phyloP scores from a whole-genome alignment of 2,329 filamentous ascomycete genomes.

The Paracoccidioides brasiliensis region DNA sequence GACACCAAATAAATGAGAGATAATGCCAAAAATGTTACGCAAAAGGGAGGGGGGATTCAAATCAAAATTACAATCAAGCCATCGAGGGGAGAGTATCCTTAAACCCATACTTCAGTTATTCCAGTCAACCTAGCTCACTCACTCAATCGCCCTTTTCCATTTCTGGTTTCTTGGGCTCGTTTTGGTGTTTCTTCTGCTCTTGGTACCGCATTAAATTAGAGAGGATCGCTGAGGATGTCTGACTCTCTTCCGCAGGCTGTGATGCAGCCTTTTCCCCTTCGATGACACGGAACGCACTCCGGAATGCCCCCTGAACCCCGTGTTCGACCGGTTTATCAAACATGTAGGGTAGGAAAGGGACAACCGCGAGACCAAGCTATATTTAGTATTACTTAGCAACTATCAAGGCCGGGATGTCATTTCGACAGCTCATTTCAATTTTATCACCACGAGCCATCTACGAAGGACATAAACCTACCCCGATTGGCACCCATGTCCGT shows the following conservation, averaged over 20 bases:
- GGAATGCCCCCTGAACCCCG: conserved; percentile 81
- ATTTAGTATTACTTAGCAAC: conserved; percentile 9
- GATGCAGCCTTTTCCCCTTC: conserved; percentile 50
- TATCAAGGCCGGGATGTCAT: neutral
- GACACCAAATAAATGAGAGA: neutral
- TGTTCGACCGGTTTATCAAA: conserved; percentile 91
- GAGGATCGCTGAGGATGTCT: conserved; percentile 11
- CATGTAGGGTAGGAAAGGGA: conserved; percentile 69
- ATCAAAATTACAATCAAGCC: neutral
- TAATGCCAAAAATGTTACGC: neutral
- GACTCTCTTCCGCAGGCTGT: conserved; percentile 7
- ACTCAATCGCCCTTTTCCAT: conserved; percentile 10
- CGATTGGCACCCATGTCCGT: conserved; percentile 81
- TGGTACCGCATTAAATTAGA: conserved; percentile 13
- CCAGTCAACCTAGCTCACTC: neutral
- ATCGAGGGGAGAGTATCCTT: neutral
- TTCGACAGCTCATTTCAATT: too few species aligned
- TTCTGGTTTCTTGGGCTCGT: conserved; percentile 13
- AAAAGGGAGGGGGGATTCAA: too few species aligned
- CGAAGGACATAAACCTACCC: conserved; percentile 45
- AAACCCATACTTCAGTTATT: neutral
- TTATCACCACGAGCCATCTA: neutral
- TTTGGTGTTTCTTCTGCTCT: conserved; percentile 16
- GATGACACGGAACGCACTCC: conserved; percentile 61
- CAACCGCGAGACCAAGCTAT: conserved; percentile 53